These are phyloP conservation scores for Conringia planisiliqua DNA, from an alignment of 345 rosid genomes.

Conservation along the genomic window DNA sequence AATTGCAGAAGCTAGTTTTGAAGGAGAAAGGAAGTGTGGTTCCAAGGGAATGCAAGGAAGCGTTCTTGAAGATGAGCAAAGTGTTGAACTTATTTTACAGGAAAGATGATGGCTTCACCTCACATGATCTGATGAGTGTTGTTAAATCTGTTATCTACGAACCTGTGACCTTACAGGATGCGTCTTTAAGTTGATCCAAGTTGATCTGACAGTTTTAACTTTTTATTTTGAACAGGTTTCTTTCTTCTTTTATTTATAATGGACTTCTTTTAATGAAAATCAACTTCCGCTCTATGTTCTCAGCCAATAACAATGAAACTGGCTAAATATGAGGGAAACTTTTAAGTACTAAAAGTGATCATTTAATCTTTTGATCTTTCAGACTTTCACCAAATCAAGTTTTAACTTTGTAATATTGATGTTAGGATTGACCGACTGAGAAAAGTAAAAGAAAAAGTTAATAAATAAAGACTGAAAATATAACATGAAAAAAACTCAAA, in stretches of 20 bases:
- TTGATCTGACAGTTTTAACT: neutral
- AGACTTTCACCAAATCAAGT: neutral
- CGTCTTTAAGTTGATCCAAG: neutral
- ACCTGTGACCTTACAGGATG: conserved; percentile 37
- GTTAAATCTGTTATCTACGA: conserved; percentile 49
- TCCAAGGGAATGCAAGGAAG: conserved; percentile 72
- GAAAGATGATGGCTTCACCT: conserved; percentile 75
- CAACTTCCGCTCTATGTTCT: too few relatives aligned
- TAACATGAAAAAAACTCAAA: neutral
- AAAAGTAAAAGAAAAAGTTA: neutral
- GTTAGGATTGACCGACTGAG: neutral
- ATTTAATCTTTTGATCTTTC: neutral
- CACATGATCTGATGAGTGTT: conserved; percentile 42
- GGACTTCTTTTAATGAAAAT: too few relatives aligned
- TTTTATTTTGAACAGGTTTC: neutral
- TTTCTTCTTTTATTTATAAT: too few relatives aligned
- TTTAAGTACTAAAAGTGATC: neutral
- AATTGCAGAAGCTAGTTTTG: conserved; percentile 52
- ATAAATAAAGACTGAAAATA: neutral
- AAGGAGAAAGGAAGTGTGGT: conserved; percentile 47
- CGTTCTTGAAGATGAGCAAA: conserved; percentile 74
- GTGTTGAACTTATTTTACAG: conserved; percentile 66
- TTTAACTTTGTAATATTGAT: neutral
- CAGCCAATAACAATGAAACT: too few relatives aligned
- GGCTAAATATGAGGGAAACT: neutral